Evolutionary conservation across 2,329 filamentous ascomycete species (phyloP), one percentile per base, ranked within the genome.

Genomic region (Thielaviopsis ethacetica): DNA sequence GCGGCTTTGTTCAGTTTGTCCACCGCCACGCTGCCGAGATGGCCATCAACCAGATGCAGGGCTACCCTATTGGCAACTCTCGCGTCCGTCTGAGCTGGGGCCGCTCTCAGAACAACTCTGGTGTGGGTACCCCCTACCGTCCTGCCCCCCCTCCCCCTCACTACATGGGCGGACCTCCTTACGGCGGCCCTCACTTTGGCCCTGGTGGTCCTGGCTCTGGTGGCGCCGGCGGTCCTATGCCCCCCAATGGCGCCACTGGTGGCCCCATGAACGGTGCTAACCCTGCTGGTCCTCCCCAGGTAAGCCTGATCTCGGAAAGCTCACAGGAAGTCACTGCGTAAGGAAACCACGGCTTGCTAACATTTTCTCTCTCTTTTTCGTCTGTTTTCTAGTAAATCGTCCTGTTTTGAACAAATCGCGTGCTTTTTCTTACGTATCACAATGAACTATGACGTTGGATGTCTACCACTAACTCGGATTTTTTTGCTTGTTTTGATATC

Each of bases 11-110:
- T 61, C 93, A 98, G 74, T 98, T 98, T 67, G 93, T 98, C 60
- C 93, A 98, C 76, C 90, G 93, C 65, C 93, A 98, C 68, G 93
- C 93, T 57, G 93, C 93, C 15, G 93, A 98, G 76, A 98, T 98
- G 93, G 93, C 93, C 65, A 98, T 98, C 81, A 98, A 98, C 76
- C 93, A 98, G 75, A 98, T 98, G 93, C 93, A 98, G 75, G 93
- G 93, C 62, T 98, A 98, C 71, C 93, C 93, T 24, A 98, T 98
- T 68, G 93, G 93, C 59, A 98, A 98, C 79, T 97, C 91, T 53
- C 90, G 93, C 65, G 93, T 98, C 62, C 90, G 93, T 67, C 81
- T 98, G 65, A 95, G 89, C 71, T 98, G 93, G 93, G 93, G 93
- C 63, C 88, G 93, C 64, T 94, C 88, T 59, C 93, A 98, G 79